These are phyloP conservation scores for Chrysosporium queenslandicum DNA, from an alignment of 2,329 filamentous ascomycete genomes.

Conservation along the genomic window DNA sequence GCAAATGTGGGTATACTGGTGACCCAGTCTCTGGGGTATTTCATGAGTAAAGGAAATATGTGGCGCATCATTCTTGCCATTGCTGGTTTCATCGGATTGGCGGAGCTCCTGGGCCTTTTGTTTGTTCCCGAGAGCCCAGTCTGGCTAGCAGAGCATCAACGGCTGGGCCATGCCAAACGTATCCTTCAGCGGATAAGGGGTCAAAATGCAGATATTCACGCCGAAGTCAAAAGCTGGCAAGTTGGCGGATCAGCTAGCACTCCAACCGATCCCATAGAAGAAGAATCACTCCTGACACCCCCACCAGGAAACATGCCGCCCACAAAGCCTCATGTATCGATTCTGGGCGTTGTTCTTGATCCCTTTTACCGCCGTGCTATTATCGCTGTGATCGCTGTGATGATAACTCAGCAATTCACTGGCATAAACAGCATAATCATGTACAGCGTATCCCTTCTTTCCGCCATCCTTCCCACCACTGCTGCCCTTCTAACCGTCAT, in stretches of 20 bases:
- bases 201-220: conserved; percentile 54
- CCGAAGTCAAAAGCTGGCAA: conserved; percentile 59
- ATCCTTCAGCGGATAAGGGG: conserved; percentile 70
- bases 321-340: conserved; percentile 56
- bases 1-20: conserved; percentile 83
- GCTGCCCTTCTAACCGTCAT: conserved; percentile 77
- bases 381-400: conserved; percentile 75
- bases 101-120: conserved; percentile 61
- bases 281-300: conserved; percentile 55
- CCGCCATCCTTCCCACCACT: conserved; percentile 67
- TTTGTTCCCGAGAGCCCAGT: conserved; percentile 78
- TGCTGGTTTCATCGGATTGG: conserved; percentile 57
- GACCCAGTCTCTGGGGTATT: conserved; percentile 77
- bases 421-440: conserved; percentile 97
- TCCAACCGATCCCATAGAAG: conserved; percentile 40
- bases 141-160: conserved; percentile 64
- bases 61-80: conserved; percentile 78
- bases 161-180: conserved; percentile 51
- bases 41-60: conserved; percentile 64
- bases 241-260: conserved; percentile 22
- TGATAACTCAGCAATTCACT: conserved; percentile 85
- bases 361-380: conserved; percentile 61
- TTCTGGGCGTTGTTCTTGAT: conserved; percentile 55
- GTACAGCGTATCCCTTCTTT: conserved; percentile 89
- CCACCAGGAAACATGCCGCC: conserved; percentile 55